phyloP scores from a whole-genome alignment of 352 stramenopile genomes.

The Pythium rishiriense region DNA sequence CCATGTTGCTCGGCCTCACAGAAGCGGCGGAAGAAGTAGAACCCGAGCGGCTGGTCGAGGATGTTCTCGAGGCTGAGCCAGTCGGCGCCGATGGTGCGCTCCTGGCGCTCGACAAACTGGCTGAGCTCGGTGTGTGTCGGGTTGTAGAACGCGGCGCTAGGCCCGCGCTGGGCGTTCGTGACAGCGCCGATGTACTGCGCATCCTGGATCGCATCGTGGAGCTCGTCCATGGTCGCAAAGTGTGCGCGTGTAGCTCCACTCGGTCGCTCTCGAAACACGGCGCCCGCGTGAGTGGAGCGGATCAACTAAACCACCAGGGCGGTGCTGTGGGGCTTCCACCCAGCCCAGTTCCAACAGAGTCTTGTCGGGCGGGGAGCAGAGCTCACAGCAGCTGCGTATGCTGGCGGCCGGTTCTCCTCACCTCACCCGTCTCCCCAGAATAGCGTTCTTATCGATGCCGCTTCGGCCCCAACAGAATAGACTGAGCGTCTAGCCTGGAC shows the following conservation, averaged over 20 bases:
- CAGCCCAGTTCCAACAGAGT: not conserved
- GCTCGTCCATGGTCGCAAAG: slow-evolving; percentile 68
- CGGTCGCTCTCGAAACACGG: slow-evolving; percentile 8
- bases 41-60: slow-evolving; percentile 74
- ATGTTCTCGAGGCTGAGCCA: slow-evolving; percentile 74
- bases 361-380: not conserved
- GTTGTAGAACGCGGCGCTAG: slow-evolving; percentile 74
- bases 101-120: slow-evolving; percentile 65
- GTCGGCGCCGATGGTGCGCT: slow-evolving; percentile 46
- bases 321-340: not conserved
- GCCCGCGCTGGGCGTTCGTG: slow-evolving; percentile 66
- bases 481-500: not conserved
- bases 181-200: slow-evolving; percentile 88
- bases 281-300: not conserved
- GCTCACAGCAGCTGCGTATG: not conserved
- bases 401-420: not conserved
- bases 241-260: no score
- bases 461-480: not conserved
- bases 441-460: slow-evolving; percentile 19
- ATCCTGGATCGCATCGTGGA: slow-evolving; percentile 90
- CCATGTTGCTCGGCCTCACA: slow-evolving; percentile 71
- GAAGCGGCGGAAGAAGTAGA: slow-evolving; percentile 80
- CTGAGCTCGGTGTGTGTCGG: slow-evolving; percentile 56
- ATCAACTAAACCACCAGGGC: not conserved
- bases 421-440: slow-evolving; percentile 4